A percentile compares a stretch with the other conserved stretches of the same genome.
Evolutionary conservation across 2,329 filamentous ascomycete genomes (phyloP).

Genomic region (Alternaria arborescens): DNA sequence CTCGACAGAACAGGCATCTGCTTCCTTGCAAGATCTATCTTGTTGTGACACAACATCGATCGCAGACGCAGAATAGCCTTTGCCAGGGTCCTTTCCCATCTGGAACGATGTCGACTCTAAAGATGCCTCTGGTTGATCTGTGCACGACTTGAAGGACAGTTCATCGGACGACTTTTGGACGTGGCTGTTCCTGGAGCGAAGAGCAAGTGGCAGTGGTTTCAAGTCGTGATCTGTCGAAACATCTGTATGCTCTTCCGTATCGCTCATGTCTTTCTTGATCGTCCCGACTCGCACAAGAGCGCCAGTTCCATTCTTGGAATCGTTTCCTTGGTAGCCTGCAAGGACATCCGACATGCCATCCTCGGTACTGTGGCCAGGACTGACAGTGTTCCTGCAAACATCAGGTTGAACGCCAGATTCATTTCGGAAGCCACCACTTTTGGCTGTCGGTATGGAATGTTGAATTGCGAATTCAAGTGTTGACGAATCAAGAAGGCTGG

Average conservation of each 20-base stretch:
- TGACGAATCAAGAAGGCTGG: conserved; percentile 42
- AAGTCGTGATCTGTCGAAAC: conserved; percentile 7
- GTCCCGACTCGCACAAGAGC: neutral
- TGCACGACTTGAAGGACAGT: conserved; percentile 47
- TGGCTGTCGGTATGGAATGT: conserved; percentile 42
- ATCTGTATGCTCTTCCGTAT: conserved; percentile 15
- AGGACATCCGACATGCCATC: conserved; percentile 46
- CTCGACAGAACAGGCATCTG: conserved; percentile 35
- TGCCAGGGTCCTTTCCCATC: conserved; percentile 9
- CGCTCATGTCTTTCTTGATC: neutral
- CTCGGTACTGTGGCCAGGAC: conserved; percentile 32
- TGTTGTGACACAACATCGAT: conserved; percentile 19
- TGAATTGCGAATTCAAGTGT: conserved; percentile 42
- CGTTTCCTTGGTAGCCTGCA: conserved; percentile 42
- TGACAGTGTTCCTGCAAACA: conserved; percentile 5
- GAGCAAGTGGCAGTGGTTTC: conserved; percentile 5
- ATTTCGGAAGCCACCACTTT: conserved; percentile 19
- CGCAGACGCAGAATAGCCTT: conserved; percentile 26
- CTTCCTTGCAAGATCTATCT: conserved; percentile 25
- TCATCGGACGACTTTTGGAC: conserved; percentile 42
- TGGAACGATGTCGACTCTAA: conserved; percentile 1
- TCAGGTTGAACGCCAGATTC: conserved; percentile 14
- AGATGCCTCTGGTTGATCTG: conserved; percentile 27
- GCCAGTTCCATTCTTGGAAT: conserved; percentile 30
- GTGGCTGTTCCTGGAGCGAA: conserved; percentile 28